Evolutionary conservation across 805 yeast species (phyloP).

Genomic region (Nakazawaea anatomiae): DNA sequence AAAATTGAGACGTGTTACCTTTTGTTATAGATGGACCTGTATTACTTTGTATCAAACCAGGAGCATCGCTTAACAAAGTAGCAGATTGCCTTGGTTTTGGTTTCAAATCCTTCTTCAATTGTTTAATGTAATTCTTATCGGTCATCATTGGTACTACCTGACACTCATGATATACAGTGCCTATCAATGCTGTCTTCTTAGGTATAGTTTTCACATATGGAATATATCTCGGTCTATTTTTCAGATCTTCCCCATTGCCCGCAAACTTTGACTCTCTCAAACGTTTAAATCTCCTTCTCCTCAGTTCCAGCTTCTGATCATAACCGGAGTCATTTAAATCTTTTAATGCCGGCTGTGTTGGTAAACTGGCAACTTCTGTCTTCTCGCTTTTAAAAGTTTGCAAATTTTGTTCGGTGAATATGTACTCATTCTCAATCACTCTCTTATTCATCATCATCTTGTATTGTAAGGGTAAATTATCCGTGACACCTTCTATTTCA

Average conservation of each 20-base stretch:
- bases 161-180: slow-evolving; percentile 90
- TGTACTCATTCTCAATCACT: slow-evolving; percentile 77
- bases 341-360: slow-evolving; percentile 43
- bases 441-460: slow-evolving; percentile 74
- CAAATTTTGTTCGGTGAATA: slow-evolving; percentile 82
- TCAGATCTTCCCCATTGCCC: slow-evolving; percentile 4
- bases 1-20: slow-evolving; percentile 62
- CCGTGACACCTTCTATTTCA: slow-evolving; percentile 37
- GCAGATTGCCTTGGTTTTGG: slow-evolving; percentile 57
- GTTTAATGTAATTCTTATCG: slow-evolving; percentile 54
- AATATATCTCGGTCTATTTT: slow-evolving; percentile 35
- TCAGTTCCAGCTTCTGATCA: slow-evolving; percentile 13
- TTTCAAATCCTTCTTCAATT: slow-evolving; percentile 48
- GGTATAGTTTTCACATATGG: slow-evolving; percentile 88
- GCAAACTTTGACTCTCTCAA: slow-evolving; percentile 5
- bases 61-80: slow-evolving; percentile 69
- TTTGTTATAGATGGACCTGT: slow-evolving; percentile 79
- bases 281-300: slow-evolving; percentile 6
- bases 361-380: slow-evolving; percentile 46
- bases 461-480: slow-evolving; percentile 75
- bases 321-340: slow-evolving; percentile 28
- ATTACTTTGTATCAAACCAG: slow-evolving; percentile 83
- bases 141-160: slow-evolving; percentile 73
- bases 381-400: slow-evolving; percentile 46
- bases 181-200: slow-evolving; percentile 76